These are phyloP conservation scores for Leptomonas seymouri DNA, from an alignment of 208 protist species.

Conservation along the genomic window DNA sequence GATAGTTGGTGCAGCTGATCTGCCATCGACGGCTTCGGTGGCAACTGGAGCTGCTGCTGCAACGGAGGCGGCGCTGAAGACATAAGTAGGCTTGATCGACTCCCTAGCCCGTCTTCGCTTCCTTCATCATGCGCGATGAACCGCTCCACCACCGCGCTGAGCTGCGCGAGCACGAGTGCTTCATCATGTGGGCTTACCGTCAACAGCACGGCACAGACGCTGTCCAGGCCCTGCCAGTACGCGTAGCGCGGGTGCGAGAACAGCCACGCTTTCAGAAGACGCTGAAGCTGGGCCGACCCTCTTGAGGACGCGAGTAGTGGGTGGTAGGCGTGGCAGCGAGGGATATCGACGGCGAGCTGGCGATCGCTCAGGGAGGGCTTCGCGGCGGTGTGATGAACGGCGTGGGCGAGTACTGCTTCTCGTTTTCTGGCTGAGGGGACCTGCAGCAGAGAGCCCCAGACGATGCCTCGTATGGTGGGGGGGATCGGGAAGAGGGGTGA, in stretches of 20 bases:
- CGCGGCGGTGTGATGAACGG: slow-evolving; percentile 23
- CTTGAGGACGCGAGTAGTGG: slow-evolving; percentile 68
- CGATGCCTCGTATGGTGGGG: slow-evolving; percentile 73
- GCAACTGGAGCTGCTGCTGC: slow-evolving; percentile 5
- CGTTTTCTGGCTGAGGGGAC: slow-evolving; percentile 44
- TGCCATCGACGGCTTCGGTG: slow-evolving; percentile 65
- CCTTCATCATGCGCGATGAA: slow-evolving; percentile 80
- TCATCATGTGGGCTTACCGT: slow-evolving; percentile 65
- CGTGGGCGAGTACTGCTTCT: slow-evolving; percentile 27
- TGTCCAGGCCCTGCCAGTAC: slow-evolving; percentile 97
- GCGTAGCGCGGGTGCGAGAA: slow-evolving; percentile 31
- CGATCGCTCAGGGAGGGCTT: slow-evolving; percentile 53
- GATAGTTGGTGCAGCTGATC: slow-evolving; percentile 70
- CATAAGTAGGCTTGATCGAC: slow-evolving; percentile 10
- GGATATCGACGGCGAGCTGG: slow-evolving; percentile 95
- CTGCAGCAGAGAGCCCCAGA: slow-evolving; percentile 91
- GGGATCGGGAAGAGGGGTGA: slow-evolving; percentile 59
- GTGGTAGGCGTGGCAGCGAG: slow-evolving; percentile 95
- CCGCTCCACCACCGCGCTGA: slow-evolving; percentile 77
- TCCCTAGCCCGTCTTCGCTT: slow-evolving; percentile 2
- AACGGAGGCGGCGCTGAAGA: not conserved
- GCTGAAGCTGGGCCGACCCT: slow-evolving; percentile 73
- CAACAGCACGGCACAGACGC: slow-evolving; percentile 89
- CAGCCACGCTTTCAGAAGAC: slow-evolving; percentile 88
- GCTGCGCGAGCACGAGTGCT: slow-evolving; percentile 75